Evolutionary conservation across 2,329 filamentous ascomycete species (phyloP).

Genomic region (Exophiala viscosa): DNA sequence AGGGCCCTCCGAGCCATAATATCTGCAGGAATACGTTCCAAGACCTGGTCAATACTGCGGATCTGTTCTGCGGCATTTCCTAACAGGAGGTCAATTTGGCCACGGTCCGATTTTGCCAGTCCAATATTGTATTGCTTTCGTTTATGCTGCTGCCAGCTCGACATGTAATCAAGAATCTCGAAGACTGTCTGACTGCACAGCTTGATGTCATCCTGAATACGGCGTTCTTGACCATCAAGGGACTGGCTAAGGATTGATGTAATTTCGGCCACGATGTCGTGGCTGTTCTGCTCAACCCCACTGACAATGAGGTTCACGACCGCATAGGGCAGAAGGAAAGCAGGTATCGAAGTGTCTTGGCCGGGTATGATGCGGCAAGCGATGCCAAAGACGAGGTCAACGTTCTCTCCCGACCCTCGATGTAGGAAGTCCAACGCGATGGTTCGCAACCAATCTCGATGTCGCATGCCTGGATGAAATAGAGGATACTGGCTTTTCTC

Average conservation of each 20-base stretch:
- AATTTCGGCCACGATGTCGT: conserved; percentile 69
- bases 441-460: conserved; percentile 75
- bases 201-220: conserved; percentile 71
- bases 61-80: conserved; percentile 39
- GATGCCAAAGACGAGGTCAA: conserved; percentile 73
- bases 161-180: conserved; percentile 83
- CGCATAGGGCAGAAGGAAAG: conserved; percentile 84
- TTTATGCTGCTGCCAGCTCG: conserved; percentile 82
- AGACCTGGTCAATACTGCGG: conserved; percentile 66
- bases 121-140: conserved; percentile 43
- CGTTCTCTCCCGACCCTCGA: conserved; percentile 69
- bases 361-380: conserved; percentile 77
- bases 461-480: conserved; percentile 61
- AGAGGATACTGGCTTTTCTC: conserved; percentile 68
- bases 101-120: conserved; percentile 19
- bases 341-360: conserved; percentile 79
- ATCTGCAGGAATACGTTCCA: conserved; percentile 66
- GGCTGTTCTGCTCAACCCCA: conserved; percentile 58
- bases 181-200: conserved; percentile 92
- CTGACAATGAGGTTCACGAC: conserved; percentile 78
- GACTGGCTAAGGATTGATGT: conserved; percentile 67
- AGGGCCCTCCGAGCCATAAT: conserved; percentile 77
- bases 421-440: conserved; percentile 80
- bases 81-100: conserved; percentile 16
- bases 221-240: conserved; percentile 48